Evolutionary conservation across 768 basidiomycete species (phyloP).

Genomic region (Amanita fuliginea): DNA sequence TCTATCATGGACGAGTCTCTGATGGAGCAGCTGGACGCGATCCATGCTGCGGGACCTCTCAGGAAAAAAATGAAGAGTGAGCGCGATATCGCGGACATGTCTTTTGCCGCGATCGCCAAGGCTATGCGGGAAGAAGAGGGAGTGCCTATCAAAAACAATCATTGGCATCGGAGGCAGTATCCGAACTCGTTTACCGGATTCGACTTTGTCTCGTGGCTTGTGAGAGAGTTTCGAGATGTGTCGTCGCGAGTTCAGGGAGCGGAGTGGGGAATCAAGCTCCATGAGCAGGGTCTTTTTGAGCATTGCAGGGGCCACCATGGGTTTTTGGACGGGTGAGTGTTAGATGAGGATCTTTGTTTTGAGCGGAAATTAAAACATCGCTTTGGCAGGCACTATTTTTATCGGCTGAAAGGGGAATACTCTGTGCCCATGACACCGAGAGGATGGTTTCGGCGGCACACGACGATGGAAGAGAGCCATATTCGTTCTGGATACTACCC

Average conservation of each 20-base stretch:
- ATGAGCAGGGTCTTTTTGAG: constrained; percentile 77
- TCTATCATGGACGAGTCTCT: constrained; percentile 73
- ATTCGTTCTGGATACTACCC: constrained; percentile 23
- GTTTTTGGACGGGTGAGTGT: constrained; percentile 76
- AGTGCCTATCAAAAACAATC: constrained; percentile 72
- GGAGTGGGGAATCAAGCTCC: constrained; percentile 68
- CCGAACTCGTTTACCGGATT: constrained; percentile 81
- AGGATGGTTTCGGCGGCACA: constrained; percentile 59
- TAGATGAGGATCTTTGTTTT: background rate
- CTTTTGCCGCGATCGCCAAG: constrained; percentile 55
- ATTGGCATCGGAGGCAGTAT: constrained; percentile 70
- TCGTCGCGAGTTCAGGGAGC: constrained; percentile 70
- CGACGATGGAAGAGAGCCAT: constrained; percentile 27
- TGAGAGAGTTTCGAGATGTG: constrained; percentile 85
- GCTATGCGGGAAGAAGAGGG: constrained; percentile 83
- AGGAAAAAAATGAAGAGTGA: constrained; percentile 77
- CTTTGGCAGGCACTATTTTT: constrained; percentile 69
- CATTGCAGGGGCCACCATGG: constrained; percentile 72
- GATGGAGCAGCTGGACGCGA: constrained; percentile 70
- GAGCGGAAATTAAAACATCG: constrained; percentile 1
- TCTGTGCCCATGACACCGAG: constrained; percentile 58
- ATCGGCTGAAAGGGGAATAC: constrained; percentile 72
- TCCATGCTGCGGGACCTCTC: constrained; percentile 64
- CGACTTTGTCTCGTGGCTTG: constrained; percentile 86
- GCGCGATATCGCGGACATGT: constrained; percentile 57